A percentile compares a stretch with the other conserved stretches of the same genome.
Conservation (phyloP, 768 basidiomycete genomes). For the Leccinum variicolor region DNA sequence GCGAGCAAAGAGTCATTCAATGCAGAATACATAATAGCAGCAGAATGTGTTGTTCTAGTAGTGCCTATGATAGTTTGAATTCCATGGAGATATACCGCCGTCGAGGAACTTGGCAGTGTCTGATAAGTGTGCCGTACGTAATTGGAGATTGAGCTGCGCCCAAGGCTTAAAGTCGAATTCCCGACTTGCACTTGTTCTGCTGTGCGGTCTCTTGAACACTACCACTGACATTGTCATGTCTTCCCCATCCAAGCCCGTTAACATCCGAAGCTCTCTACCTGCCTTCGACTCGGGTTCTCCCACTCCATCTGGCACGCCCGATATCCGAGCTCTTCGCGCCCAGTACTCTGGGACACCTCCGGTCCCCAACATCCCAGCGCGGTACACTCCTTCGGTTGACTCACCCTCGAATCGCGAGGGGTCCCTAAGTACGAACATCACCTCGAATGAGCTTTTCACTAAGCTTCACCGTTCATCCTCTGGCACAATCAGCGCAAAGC, state of each 20-base stretch:
- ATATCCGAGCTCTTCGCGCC: conserved; percentile 60
- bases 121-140: background rate
- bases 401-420: conserved; percentile 15
- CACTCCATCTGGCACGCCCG: conserved; percentile 57
- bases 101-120: no score
- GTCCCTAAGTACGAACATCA: conserved; percentile 1
- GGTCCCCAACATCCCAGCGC: conserved; percentile 48
- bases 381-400: conserved; percentile 47
- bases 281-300: conserved; percentile 13
- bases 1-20: no score
- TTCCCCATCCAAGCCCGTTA: conserved; percentile 55
- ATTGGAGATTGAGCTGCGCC: background rate
- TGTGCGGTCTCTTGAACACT: background rate
- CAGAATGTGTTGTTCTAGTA: no score
- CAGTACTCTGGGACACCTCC: conserved; percentile 60
- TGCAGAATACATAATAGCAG: no score
- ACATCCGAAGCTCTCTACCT: conserved; percentile 36
- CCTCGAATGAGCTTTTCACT: conserved; percentile 13
- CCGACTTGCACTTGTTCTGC: background rate
- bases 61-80: no score
- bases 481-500: conserved; percentile 39
- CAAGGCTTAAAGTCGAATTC: background rate
- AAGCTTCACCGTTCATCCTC: conserved; percentile 25
- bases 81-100: no score
- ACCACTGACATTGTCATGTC: conserved; percentile 36